These are phyloP conservation scores for Phoenix roebelenii DNA, from an alignment of 176 grass and related monocot species.

Conservation along the genomic window DNA sequence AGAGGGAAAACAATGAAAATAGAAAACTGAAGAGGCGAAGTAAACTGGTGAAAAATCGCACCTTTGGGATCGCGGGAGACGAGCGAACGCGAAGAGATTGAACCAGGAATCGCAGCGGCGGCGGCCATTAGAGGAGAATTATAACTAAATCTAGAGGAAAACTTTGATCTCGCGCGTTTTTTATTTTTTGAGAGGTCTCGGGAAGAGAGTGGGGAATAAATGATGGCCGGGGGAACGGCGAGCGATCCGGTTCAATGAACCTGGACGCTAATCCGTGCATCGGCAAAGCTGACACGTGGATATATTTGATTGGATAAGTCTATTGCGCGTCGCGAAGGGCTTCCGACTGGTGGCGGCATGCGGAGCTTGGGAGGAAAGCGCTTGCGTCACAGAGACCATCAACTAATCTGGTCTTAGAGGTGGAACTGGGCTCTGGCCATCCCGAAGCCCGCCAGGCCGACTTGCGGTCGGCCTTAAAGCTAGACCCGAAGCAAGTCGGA, in stretches of 20 bases:
- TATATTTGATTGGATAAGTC: background rate
- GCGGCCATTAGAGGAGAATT: slow-evolving; percentile 39
- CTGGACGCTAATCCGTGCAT: slow-evolving; percentile 29
- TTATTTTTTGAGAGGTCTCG: too few relatives aligned
- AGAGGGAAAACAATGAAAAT: background rate
- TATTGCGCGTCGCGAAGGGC: too few relatives aligned
- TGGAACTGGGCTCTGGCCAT: too few relatives aligned
- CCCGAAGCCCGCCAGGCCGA: too few relatives aligned
- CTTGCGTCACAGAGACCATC: too few relatives aligned
- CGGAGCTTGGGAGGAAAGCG: too few relatives aligned
- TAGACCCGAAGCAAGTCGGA: too few relatives aligned
- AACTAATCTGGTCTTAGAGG: too few relatives aligned
- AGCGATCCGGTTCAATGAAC: slow-evolving; percentile 32
- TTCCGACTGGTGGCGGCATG: too few relatives aligned
- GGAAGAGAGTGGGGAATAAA: slow-evolving; percentile 10
- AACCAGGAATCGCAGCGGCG: slow-evolving; percentile 32
- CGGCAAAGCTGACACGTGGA: slow-evolving; percentile 10
- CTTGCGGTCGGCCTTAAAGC: too few relatives aligned
- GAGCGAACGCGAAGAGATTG: slow-evolving; percentile 48
- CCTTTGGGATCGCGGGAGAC: slow-evolving; percentile 58
- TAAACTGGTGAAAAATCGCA: background rate
- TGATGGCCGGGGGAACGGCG: slow-evolving; percentile 21
- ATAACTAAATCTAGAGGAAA: too few relatives aligned
- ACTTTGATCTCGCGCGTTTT: too few relatives aligned
- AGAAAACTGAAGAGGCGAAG: background rate